Conservation (phyloP, 805 yeast species). For the Wickerhamomyces chaumierensis region DNA sequence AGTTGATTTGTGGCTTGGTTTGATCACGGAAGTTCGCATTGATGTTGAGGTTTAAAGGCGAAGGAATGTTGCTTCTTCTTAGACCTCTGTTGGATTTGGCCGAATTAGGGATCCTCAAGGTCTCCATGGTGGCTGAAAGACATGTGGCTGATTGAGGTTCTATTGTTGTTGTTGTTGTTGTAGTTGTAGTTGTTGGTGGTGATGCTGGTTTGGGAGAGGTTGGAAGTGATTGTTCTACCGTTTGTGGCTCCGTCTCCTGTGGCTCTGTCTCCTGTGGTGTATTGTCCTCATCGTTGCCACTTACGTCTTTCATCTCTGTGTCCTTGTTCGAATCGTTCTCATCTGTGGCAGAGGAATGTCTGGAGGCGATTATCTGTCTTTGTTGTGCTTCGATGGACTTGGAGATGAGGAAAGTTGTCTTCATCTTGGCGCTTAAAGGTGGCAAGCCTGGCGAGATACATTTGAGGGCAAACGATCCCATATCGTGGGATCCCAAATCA, state of each 20-base stretch:
- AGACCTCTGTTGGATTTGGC: slow-evolving; percentile 13
- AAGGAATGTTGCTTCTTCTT: slow-evolving; percentile 20
- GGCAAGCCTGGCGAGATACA: slow-evolving; percentile 21
- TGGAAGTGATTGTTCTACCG: too few relatives aligned
- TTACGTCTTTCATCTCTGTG: not conserved
- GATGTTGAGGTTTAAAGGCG: slow-evolving; percentile 17
- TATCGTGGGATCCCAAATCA: too few relatives aligned
- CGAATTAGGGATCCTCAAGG: slow-evolving; percentile 14
- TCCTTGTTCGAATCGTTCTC: slow-evolving; percentile 1
- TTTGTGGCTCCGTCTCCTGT: slow-evolving; percentile 1
- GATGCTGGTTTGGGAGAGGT: too few relatives aligned
- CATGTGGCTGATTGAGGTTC: slow-evolving; percentile 2
- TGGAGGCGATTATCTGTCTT: slow-evolving; percentile 17
- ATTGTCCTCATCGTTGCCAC: slow-evolving; percentile 1
- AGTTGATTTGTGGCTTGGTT: slow-evolving; percentile 18
- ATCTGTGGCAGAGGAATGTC: slow-evolving; percentile 7
- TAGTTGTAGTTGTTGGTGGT: not conserved
- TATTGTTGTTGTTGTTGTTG: not conserved
- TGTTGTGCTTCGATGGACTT: slow-evolving; percentile 18
- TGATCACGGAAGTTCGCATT: slow-evolving; percentile 4
- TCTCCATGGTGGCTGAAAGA: slow-evolving; percentile 9
- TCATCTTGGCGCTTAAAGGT: slow-evolving; percentile 18
- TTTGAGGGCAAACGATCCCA: slow-evolving; percentile 16
- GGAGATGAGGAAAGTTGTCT: slow-evolving; percentile 16
- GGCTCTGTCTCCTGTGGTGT: slow-evolving; percentile 1